phyloP scores from a whole-genome alignment of 2,329 filamentous ascomycete genomes.

The Xylariaceae sp. region DNA sequence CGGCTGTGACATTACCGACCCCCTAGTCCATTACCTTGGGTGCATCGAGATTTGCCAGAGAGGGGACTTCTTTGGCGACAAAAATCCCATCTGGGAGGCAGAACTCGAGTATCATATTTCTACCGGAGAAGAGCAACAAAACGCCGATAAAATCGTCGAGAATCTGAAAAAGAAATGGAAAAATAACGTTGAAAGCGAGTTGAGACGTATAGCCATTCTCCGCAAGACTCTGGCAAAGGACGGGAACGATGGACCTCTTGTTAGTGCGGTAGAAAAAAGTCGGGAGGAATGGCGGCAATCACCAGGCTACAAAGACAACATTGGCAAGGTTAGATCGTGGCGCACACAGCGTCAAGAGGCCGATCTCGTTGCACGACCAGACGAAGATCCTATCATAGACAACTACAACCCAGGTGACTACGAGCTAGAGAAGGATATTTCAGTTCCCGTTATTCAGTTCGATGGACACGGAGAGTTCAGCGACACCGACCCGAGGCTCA shows the following conservation, averaged over 20 bases:
- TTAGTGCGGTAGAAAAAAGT: constrained; percentile 18
- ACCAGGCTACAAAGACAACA: not conserved
- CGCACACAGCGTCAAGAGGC: too few species aligned
- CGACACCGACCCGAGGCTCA: not conserved
- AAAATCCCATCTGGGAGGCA: not conserved
- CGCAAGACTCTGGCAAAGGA: constrained; percentile 25
- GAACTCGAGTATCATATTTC: not conserved
- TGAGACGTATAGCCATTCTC: constrained; percentile 32
- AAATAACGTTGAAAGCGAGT: constrained; percentile 24
- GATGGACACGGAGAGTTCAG: not conserved
- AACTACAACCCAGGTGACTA: constrained; percentile 22
- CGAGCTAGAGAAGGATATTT: constrained; percentile 31
- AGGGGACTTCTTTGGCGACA: constrained; percentile 19
- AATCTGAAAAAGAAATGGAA: constrained; percentile 27
- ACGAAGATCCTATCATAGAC: too few species aligned
- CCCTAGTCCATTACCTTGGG: constrained; percentile 36
- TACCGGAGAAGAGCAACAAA: too few species aligned
- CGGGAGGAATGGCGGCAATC: constrained; percentile 6
- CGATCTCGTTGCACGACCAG: too few species aligned
- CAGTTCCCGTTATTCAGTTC: constrained; percentile 34
- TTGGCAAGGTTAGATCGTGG: constrained; percentile 2
- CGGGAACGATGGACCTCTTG: constrained; percentile 26
- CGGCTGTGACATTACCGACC: constrained; percentile 30
- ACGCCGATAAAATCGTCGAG: not conserved
- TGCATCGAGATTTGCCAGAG: constrained; percentile 32